Percentiles rank a stretch among this genome's conserved stretches.
Conservation (phyloP, 2,329 filamentous ascomycete species). For the Drechslerella coelobrocha region DNA sequence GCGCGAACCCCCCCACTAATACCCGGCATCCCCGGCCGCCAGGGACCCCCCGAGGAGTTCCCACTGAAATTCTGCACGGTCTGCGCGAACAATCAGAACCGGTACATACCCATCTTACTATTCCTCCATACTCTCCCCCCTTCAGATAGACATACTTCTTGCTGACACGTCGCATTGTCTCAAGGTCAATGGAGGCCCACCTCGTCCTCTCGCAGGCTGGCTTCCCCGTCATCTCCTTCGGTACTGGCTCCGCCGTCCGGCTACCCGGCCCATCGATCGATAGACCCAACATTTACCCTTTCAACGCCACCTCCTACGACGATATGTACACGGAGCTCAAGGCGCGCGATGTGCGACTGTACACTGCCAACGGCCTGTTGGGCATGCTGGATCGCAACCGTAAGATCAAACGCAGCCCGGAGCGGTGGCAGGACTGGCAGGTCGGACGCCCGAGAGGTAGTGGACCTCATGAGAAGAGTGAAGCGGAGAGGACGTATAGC, state of each 20-base stretch:
- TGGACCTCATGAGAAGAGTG: constrained; percentile 58
- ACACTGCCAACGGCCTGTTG: constrained; percentile 88
- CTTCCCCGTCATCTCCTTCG: constrained; percentile 97
- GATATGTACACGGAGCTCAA: constrained; percentile 92
- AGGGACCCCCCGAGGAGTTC: constrained; percentile 61
- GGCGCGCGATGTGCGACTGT: constrained; percentile 82
- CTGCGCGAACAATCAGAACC: constrained; percentile 98
- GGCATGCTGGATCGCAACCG: constrained; percentile 96
- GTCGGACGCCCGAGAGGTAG: constrained; percentile 81
- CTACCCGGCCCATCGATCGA: constrained; percentile 88
- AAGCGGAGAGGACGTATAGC: constrained; percentile 51
- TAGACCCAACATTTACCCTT: constrained; percentile 96
- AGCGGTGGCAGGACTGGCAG: constrained; percentile 97
- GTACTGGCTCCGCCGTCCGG: constrained; percentile 91
- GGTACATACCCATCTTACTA: constrained; percentile 62
- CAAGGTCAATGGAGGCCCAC: constrained; percentile 98
- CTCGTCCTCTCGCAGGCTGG: constrained; percentile 82
- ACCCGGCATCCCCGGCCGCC: constrained; percentile 42
- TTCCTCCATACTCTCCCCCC: background rate
- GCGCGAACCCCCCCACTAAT: constrained; percentile 35
- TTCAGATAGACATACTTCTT: constrained; percentile 2
- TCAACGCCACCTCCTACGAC: constrained; percentile 95
- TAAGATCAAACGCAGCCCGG: constrained; percentile 90
- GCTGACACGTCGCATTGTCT: constrained; percentile 30
- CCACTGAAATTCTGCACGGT: constrained; percentile 90